Conservation (phyloP, 2,329 filamentous ascomycete species). For the Alternaria gansuensis region DNA sequence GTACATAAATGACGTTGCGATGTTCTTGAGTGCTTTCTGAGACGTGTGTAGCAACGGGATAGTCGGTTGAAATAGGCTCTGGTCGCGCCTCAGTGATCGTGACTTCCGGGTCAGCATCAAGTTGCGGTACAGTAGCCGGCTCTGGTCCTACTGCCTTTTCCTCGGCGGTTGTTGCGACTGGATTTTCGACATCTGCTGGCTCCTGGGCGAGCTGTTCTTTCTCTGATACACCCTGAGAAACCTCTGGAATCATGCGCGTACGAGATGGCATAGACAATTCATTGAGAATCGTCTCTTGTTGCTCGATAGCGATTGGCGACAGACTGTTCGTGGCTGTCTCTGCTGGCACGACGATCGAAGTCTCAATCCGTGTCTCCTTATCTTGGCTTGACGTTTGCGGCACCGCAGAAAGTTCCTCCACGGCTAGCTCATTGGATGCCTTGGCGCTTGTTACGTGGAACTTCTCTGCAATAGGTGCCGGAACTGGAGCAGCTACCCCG, state of each 20-base stretch:
- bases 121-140: not conserved
- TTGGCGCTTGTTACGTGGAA: not conserved
- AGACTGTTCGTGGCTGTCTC: constrained; percentile 6
- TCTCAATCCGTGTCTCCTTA: constrained; percentile 47
- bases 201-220: not conserved
- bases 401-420: constrained; percentile 8
- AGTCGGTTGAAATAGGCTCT: not conserved
- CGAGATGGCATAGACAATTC: constrained; percentile 18
- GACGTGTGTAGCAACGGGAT: not conserved
- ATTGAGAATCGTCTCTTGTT: not conserved
- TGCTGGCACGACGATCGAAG: constrained; percentile 8
- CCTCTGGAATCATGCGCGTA: too few relatives aligned
- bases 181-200: not conserved
- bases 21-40: constrained; percentile 5
- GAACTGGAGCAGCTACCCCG: not conserved
- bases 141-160: not conserved
- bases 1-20: not conserved
- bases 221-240: not conserved
- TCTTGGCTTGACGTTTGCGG: constrained; percentile 33
- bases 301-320: not conserved
- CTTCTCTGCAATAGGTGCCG: not conserved
- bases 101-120: constrained; percentile 1
- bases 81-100: not conserved
- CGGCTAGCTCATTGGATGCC: not conserved
- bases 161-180: not conserved